phyloP scores from a whole-genome alignment of 768 basidiomycete species.

The Boletus huronensis region DNA sequence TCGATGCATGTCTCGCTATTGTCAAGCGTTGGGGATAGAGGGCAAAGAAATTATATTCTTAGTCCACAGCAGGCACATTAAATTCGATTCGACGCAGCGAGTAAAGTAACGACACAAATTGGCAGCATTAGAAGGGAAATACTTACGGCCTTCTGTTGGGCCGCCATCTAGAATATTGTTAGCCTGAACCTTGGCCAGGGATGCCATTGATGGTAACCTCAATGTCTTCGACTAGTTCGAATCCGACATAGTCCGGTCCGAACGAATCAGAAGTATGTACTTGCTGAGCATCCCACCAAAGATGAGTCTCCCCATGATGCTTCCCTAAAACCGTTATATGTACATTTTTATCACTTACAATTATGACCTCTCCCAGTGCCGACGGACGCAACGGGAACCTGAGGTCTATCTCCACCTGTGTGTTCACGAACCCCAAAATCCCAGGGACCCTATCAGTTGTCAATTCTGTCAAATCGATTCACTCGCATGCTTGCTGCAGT shows the following conservation, averaged over 20 bases:
- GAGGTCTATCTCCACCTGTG: not conserved
- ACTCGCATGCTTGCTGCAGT: not conserved
- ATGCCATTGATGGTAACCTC: conserved; percentile 12
- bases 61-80: conserved; percentile 18
- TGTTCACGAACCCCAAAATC: not conserved
- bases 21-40: conserved; percentile 29
- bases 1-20: conserved; percentile 42
- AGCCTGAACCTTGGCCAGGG: conserved; percentile 8
- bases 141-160: conserved; percentile 8
- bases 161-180: conserved; percentile 2
- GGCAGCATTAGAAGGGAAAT: conserved; percentile 7
- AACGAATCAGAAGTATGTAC: not conserved
- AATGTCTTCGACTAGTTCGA: not conserved
- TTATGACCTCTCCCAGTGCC: not conserved
- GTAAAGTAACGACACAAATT: not conserved
- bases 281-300: not conserved
- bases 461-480: not conserved
- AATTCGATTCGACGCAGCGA: not conserved
- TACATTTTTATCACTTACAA: not conserved
- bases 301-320: not conserved
- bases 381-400: not conserved
- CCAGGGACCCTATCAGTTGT: not conserved
- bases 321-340: not conserved
- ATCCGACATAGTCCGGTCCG: not conserved
- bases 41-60: not conserved